Evolutionary conservation across 225 moss, liverwort and hornwort genomes (phyloP), one percentile per base, ranked within the genome.

Genomic region (Thuidium tamariscinum): DNA sequence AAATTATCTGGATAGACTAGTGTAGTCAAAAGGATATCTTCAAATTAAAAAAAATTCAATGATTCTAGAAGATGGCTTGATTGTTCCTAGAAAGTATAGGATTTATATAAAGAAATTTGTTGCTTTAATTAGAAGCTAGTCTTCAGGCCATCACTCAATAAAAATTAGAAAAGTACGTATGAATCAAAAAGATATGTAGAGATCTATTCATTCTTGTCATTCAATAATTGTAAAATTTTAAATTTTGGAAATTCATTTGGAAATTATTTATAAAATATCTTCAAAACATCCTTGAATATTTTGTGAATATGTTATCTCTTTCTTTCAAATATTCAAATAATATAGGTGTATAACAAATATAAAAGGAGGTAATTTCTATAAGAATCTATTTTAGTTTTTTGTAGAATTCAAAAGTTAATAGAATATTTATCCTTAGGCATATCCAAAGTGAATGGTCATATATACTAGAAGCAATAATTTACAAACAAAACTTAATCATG

Each of bases 321-420:
- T 65, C 10, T 66, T 36, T 21, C 3, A 21, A 67, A 22, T 55
- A 55, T 21, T 7, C 23, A 7, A 4, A 67, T 39, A 39, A 13
- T 0, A 3, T 67, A 67, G 39, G 13, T 67, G 2, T 25, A 69
- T 41, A 42, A 8, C 8, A 15, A 68, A 15, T 41, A 15, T 69
- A 15, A 26, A 69, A 1, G 3, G 8, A 4, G 0, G 8, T 8
- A 4, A 42, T 0, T 3, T 0, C 9, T 2, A 2, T 27, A 0
- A 26, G 2, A 27, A 70, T 1, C 15, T 26, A 42, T 42, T 69
- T 42, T 4, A 13, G 37, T 37, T 27, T 71, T 71, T 16, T 9
- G 1, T 69, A 27, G 16, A 27, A 9, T 44, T 16, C 44, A 69
- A 69, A 25, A 69, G 7, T 14, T 41, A 69, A 26, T 70, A 70